These are phyloP conservation scores for Trametes polyzona DNA, from an alignment of 1,284 basidiomycete species.

Conservation along the genomic window DNA sequence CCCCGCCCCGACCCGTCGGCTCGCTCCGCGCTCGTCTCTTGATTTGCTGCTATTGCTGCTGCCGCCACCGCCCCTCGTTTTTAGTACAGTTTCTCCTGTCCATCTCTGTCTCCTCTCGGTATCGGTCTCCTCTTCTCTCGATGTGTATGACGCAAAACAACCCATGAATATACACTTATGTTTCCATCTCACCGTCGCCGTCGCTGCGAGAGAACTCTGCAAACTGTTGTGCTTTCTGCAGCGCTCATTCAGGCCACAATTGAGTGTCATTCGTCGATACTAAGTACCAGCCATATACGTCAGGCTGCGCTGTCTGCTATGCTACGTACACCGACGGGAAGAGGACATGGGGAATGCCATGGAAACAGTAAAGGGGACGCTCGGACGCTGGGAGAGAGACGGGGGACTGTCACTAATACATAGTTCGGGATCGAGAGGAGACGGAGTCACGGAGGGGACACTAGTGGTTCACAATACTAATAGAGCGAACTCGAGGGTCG, in stretches of 20 bases:
- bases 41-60: background rate
- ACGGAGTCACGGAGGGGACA: conserved; percentile 2
- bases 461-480: conserved; percentile 21
- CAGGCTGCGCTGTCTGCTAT: conserved; percentile 14
- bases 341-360: conserved; percentile 13
- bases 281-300: conserved; percentile 6
- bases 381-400: conserved; percentile 3
- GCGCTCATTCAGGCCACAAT: no score
- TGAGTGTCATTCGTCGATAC: conserved; percentile 14
- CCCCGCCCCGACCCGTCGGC: background rate
- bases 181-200: background rate
- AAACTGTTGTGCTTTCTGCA: no score
- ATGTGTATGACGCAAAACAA: conserved; percentile 27
- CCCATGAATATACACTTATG: conserved; percentile 26
- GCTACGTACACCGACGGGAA: conserved; percentile 15
- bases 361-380: conserved; percentile 18
- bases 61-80: conserved; percentile 11
- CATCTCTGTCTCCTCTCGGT: conserved; percentile 9
- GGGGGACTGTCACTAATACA: conserved; percentile 17
- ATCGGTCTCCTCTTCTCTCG: conserved; percentile 11
- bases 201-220: background rate
- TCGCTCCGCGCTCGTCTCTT: background rate
- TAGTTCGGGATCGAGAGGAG: conserved; percentile 7
- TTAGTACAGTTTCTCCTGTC: conserved; percentile 2
- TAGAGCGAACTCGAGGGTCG: conserved; percentile 1